Base-by-base conservation (phyloP, 164 flowering plant species). In the Cinnamomum micranthum region DNA sequence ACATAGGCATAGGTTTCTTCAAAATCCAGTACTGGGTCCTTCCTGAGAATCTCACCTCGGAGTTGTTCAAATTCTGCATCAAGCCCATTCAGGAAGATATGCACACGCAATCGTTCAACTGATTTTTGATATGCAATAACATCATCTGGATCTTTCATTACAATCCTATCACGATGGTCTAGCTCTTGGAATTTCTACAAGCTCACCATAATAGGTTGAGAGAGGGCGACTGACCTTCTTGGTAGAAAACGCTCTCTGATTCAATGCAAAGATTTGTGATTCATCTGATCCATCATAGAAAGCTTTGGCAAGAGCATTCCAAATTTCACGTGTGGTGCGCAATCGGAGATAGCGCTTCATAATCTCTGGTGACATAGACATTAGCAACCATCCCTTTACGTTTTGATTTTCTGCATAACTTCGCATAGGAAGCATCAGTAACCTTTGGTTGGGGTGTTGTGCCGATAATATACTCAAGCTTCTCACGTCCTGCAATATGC, bases 231-330 rank as follows among this genome's bases (percentile, higher is more conserved):
- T 3, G 0, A 27, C 28, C 28, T 27, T 0, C 20, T 47, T 68
- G 35, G 73, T 20, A 31, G 69, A 25, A 35, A 77, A 73, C 0
- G 73, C 71, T 24, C 17, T 11, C 12, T 72, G 79, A 72, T 77
- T 77, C 13, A 77, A 58, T 35, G 47, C 7, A 77, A 72, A 77
- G 7, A 68, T 3, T 23, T 23, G 33, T 0, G 62, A 14, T 68
- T 72, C 72, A 25, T 65, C 67, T 7, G n/a, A 65, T 9, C 71
- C 79, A 76, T 76, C 79, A 71, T 71, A 64, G 78, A 76, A 76
- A 11, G 78, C 65, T 71, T 76, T 71, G 70, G 74, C 74, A 25
- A 65, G 52, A 19, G 70, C 71, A 15, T 28, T 63, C 69, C 27
- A 70, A 6, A 70, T 69, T 62, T 75, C 73, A 41, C 58, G 52